phyloP scores from a whole-genome alignment of 2,329 filamentous ascomycete genomes.

The Pseudogymnoascus sp. region DNA sequence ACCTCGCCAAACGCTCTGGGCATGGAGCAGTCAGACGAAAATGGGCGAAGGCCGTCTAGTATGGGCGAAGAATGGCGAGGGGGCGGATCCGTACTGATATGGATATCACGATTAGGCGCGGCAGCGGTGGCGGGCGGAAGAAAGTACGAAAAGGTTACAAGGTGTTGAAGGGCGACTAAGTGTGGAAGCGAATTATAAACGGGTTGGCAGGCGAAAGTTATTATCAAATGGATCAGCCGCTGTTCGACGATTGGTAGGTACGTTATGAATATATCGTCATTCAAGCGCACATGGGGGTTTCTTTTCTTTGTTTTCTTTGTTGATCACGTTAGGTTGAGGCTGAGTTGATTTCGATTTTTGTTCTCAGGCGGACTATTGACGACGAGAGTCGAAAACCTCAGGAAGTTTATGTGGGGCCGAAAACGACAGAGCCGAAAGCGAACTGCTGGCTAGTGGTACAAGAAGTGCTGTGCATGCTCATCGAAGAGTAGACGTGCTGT shows the following conservation, averaged over 20 bases:
- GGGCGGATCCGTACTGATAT: constrained; percentile 1
- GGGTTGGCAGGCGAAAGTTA: constrained; percentile 5
- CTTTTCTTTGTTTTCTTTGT: neutral
- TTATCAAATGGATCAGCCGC: neutral
- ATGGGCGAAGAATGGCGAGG: constrained; percentile 1
- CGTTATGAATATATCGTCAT: constrained; percentile 9
- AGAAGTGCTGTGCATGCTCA: constrained; percentile 28
- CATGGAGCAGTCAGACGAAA: constrained; percentile 2
- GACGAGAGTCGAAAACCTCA: constrained; percentile 26
- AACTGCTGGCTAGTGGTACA: constrained; percentile 31
- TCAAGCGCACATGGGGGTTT: constrained; percentile 4
- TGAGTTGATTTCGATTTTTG: constrained; percentile 25
- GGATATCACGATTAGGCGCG: constrained; percentile 6
- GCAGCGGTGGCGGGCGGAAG: neutral
- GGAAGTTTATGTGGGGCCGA: constrained; percentile 23
- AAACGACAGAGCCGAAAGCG: constrained; percentile 25
- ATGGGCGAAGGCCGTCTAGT: neutral
- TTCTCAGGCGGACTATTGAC: constrained; percentile 28
- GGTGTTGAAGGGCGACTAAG: constrained; percentile 8
- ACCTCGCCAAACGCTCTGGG: neutral
- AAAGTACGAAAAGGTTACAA: constrained; percentile 6
- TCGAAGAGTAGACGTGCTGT: constrained; percentile 26
- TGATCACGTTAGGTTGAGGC: constrained; percentile 17
- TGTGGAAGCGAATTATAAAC: neutral
- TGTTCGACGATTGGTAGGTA: neutral